These are phyloP conservation scores for Athelia sp. DNA, from an alignment of 1,284 basidiomycete genomes.

Conservation along the genomic window DNA sequence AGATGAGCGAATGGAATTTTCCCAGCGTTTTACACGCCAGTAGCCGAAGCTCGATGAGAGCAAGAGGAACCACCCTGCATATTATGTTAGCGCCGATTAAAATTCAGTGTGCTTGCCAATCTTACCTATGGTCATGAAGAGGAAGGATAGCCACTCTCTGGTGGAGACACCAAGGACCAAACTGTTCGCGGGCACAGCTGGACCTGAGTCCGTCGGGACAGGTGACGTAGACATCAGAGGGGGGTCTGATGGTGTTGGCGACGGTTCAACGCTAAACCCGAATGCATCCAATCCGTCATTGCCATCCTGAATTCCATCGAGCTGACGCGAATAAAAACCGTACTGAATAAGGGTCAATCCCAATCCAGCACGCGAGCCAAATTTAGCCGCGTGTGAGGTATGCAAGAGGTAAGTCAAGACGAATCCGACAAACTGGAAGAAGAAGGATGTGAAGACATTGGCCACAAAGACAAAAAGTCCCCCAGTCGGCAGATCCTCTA, in stretches of 20 bases:
- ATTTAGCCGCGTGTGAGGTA: conserved; percentile 93
- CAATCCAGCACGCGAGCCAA: conserved; percentile 90
- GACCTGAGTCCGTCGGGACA: conserved; percentile 2
- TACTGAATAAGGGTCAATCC: conserved; percentile 94
- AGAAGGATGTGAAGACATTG: conserved; percentile 86
- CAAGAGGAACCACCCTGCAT: conserved; percentile 82
- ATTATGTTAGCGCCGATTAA: background rate
- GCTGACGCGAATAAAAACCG: conserved; percentile 56
- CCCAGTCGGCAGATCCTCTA: conserved; percentile 73
- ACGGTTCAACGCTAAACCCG: conserved; percentile 1
- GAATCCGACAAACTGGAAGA: conserved; percentile 98
- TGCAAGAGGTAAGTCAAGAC: conserved; percentile 90
- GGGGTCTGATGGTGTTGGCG: conserved; percentile 8
- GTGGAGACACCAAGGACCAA: conserved; percentile 31
- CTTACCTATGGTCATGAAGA: conserved; percentile 84
- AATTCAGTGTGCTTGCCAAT: conserved; percentile 9
- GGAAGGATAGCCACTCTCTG: conserved; percentile 82
- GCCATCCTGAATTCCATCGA: conserved; percentile 12
- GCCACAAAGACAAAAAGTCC: conserved; percentile 65
- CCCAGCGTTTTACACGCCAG: conserved; percentile 83
- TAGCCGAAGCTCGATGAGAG: conserved; percentile 76
- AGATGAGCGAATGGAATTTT: conserved; percentile 51
- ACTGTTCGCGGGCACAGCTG: conserved; percentile 4
- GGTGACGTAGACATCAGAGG: conserved; percentile 6
- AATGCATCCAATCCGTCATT: conserved; percentile 7